A percentile compares a stretch with the other conserved stretches of the same genome.
Conservation (phyloP, 371 early-diverging fungal genomes). For the Actinomortierella ambigua region DNA sequence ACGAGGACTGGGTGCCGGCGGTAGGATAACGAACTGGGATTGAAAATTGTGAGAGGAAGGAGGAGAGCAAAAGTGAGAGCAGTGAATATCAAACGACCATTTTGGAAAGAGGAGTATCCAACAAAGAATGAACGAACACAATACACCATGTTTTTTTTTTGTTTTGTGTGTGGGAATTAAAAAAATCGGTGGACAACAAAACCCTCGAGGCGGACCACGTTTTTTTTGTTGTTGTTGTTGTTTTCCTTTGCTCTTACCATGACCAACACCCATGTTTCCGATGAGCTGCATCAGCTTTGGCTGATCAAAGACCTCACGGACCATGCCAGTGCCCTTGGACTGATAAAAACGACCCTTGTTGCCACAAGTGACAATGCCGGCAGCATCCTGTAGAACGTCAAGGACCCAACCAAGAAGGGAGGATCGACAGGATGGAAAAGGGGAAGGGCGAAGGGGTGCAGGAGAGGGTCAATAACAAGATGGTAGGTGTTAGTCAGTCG, state of each 20-base stretch:
- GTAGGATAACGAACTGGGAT: constrained; percentile 94
- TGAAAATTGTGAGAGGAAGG: background rate
- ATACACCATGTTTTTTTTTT: no score
- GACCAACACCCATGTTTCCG: constrained; percentile 95
- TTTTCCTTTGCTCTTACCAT: constrained; percentile 79
- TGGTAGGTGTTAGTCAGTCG: background rate
- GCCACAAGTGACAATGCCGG: constrained; percentile 97
- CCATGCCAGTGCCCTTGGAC: constrained; percentile 98
- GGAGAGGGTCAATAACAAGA: constrained; percentile 4
- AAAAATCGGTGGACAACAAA: background rate
- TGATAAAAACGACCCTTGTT: constrained; percentile 94
- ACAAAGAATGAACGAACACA: constrained; percentile 5
- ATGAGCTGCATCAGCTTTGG: constrained; percentile 74
- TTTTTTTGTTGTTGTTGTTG: no score
- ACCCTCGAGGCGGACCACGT: no score
- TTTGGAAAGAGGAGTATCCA: background rate
- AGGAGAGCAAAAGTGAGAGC: constrained; percentile 1
- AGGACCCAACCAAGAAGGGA: no score
- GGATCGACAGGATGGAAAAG: background rate
- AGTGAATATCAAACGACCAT: background rate
- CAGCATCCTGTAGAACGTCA: constrained; percentile 82
- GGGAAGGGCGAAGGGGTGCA: constrained; percentile 3
- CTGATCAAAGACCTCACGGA: constrained; percentile 91
- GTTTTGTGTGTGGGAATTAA: background rate
- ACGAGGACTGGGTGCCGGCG: constrained; percentile 90